Evolutionary conservation across 768 basidiomycete species (phyloP).

Genomic region (Podaxis sp.): DNA sequence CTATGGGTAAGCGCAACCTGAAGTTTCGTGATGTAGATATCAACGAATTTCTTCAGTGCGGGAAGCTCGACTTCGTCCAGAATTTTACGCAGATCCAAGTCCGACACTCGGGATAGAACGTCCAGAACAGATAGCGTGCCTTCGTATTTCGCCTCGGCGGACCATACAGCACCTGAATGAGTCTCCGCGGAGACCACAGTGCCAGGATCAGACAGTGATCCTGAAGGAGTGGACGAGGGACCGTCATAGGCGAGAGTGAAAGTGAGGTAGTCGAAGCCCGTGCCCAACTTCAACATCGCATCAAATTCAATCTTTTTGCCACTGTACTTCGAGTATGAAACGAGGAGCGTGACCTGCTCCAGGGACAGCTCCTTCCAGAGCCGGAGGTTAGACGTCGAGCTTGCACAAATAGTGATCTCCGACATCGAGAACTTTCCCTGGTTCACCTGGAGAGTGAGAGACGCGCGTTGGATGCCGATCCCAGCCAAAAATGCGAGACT

Average conservation of each 20-base stretch:
- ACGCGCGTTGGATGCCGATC: background rate
- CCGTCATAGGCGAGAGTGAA: background rate
- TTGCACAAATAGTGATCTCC: background rate
- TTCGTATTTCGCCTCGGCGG: background rate
- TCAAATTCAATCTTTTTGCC: background rate
- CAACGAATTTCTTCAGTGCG: background rate
- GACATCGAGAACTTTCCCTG: background rate
- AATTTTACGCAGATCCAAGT: background rate
- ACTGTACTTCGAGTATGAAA: background rate
- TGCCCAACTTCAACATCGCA: background rate
- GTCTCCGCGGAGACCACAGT: background rate
- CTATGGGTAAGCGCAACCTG: background rate
- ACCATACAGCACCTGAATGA: background rate
- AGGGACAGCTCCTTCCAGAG: background rate
- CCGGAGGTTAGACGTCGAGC: background rate
- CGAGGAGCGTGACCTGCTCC: background rate
- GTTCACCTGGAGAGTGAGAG: background rate
- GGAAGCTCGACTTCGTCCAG: background rate
- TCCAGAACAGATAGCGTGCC: background rate
- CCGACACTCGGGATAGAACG: background rate
- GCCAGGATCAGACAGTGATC: background rate
- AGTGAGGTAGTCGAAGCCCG: background rate
- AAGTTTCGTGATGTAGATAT: background rate
- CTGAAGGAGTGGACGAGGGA: background rate
- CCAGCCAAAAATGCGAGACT: background rate